Evolutionary conservation across 169 alveolate species (phyloP).

Genomic region (Plasmodium reichenowi): DNA sequence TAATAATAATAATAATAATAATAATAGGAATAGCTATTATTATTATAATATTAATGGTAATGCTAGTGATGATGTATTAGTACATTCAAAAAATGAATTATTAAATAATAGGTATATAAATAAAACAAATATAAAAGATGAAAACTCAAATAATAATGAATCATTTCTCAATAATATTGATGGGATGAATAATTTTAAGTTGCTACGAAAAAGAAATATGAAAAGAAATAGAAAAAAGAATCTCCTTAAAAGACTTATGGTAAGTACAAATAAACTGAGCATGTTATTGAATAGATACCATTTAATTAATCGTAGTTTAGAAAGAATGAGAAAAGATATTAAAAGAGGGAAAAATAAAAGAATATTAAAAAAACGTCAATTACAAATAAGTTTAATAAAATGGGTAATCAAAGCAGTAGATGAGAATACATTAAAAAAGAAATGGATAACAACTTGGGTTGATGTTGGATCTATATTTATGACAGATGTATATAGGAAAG

Average conservation of each 20-base stretch:
- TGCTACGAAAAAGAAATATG: not conserved
- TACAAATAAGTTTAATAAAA: constrained; percentile 65
- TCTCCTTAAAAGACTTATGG: constrained; percentile 2
- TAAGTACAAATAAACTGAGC: constrained; percentile 26
- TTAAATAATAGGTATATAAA: too few relatives aligned
- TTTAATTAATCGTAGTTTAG: not conserved
- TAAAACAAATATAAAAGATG: too few relatives aligned
- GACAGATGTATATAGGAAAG: constrained; percentile 32
- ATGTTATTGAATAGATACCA: constrained; percentile 3
- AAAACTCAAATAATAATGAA: too few relatives aligned
- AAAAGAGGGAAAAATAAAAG: not conserved
- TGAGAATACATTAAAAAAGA: constrained; percentile 52
- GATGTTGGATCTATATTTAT: constrained; percentile 74
- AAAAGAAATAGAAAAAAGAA: constrained; percentile 3
- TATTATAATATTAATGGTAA: too few relatives aligned
- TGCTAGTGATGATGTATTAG: too few relatives aligned
- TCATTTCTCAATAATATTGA: too few relatives aligned
- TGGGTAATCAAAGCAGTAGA: constrained; percentile 75
- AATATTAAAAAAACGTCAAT: constrained; percentile 26
- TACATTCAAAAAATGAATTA: too few relatives aligned
- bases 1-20: too few relatives aligned
- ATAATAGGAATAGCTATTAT: too few relatives aligned
- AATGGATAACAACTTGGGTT: constrained; percentile 74
- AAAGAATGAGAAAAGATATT: not conserved
- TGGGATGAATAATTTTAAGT: too few relatives aligned